Conservation (phyloP, 345 rosid genomes). For the Arabidopsis arenosa region DNA sequence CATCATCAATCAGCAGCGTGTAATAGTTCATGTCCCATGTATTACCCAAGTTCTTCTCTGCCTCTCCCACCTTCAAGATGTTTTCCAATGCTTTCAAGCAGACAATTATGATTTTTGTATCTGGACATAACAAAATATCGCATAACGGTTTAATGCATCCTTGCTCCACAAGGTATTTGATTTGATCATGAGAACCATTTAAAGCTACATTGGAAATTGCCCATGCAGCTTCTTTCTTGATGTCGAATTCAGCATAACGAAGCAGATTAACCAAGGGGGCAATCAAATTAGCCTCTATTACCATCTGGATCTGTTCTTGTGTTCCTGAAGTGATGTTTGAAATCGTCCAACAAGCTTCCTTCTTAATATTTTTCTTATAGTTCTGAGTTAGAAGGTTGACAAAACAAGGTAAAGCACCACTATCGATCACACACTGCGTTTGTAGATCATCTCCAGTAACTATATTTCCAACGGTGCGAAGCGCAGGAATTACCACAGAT, state of each 20-base stretch:
- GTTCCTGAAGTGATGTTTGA: background rate
- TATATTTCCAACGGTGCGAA: background rate
- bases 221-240: conserved; percentile 1
- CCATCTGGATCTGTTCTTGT: background rate
- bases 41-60: background rate
- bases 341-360: background rate
- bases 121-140: background rate
- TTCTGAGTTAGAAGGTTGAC: background rate
- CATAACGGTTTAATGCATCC: background rate
- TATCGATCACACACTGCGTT: background rate
- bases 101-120: background rate
- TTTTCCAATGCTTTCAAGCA: background rate
- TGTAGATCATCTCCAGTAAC: background rate
- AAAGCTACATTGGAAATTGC: background rate
- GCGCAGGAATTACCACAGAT: background rate
- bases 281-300: background rate
- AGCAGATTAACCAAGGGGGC: background rate
- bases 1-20: background rate
- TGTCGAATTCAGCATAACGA: background rate
- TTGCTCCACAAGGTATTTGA: background rate
- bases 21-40: conserved; percentile 4
- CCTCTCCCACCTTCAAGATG: background rate
- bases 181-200: background rate
- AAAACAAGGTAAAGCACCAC: background rate
- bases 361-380: background rate